Conservation (phyloP, 345 rosid species). For the Citrus glauca region DNA sequence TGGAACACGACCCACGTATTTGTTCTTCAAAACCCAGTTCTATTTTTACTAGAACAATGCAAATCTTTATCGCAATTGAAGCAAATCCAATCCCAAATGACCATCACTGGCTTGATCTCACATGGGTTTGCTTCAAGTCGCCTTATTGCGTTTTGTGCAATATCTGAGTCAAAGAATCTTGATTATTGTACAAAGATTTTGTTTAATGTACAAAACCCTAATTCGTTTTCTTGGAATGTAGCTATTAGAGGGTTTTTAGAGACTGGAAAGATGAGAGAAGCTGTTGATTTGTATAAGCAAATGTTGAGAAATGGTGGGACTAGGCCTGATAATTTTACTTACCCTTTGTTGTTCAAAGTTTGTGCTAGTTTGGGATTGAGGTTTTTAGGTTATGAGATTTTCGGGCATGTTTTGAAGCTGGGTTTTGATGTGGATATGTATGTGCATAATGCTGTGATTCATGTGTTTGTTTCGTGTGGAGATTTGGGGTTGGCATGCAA, state of each 20-base stretch:
- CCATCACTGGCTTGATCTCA: conserved; percentile 39
- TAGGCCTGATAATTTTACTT: conserved; percentile 70
- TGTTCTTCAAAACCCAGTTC: conserved; percentile 55
- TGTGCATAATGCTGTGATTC: conserved; percentile 63
- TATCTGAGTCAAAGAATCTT: conserved; percentile 56
- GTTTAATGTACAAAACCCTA: conserved; percentile 32
- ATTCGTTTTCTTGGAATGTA: conserved; percentile 70
- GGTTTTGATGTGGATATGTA: conserved; percentile 57
- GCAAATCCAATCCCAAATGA: conserved; percentile 74
- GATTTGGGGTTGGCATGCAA: conserved; percentile 52
- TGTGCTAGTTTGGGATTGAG: conserved; percentile 42
- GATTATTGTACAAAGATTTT: conserved; percentile 53
- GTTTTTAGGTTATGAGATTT: conserved; percentile 44
- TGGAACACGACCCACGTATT: conserved; percentile 44
- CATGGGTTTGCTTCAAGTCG: conserved; percentile 65
- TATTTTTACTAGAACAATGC: conserved; percentile 55
- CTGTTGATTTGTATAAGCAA: conserved; percentile 43
- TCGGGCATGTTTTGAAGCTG: conserved; percentile 61
- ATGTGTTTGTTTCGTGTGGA: conserved; percentile 52
- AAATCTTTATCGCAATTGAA: conserved; percentile 50
- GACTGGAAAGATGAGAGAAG: conserved; percentile 39
- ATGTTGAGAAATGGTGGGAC: conserved; percentile 55
- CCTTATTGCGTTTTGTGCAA: conserved; percentile 58
- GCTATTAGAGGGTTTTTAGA: conserved; percentile 58
- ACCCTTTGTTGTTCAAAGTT: conserved; percentile 61